Percentiles rank a stretch among this genome's conserved stretches.
These are phyloP conservation scores for Sinapis alba DNA, from an alignment of 441 rosid species.

Conservation along the genomic window DNA sequence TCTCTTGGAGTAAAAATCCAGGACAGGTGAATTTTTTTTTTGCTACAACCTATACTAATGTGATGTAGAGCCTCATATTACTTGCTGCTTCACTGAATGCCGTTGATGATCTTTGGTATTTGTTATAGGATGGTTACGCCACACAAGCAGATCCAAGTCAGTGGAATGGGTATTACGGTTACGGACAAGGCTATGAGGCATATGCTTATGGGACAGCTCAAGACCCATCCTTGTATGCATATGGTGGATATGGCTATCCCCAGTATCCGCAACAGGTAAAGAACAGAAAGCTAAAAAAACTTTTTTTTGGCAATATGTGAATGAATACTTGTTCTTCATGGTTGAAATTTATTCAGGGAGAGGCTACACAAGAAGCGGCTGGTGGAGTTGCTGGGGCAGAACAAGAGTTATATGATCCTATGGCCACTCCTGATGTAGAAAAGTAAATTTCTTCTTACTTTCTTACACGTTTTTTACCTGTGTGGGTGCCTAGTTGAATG, in stretches of 20 bases:
- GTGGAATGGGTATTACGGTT: conserved; percentile 91
- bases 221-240: conserved; percentile 85
- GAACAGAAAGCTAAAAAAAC: background rate
- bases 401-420: conserved; percentile 78
- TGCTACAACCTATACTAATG: background rate
- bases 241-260: conserved; percentile 85
- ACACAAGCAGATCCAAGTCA: conserved; percentile 83
- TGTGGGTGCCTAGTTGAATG: conserved; percentile 16
- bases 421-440: conserved; percentile 86
- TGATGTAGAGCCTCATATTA: conserved; percentile 1
- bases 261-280: conserved; percentile 87
- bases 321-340: conserved; percentile 5
- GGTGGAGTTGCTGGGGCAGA: conserved; percentile 62
- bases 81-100: conserved; percentile 16
- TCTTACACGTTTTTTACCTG: background rate
- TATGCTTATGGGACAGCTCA: conserved; percentile 78
- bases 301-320: background rate
- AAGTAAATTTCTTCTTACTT: conserved; percentile 47
- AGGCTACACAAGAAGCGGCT: conserved; percentile 59
- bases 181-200: conserved; percentile 81
- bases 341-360: conserved; percentile 55
- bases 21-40: conserved; percentile 58
- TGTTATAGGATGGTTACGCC: conserved; percentile 68
- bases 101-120: conserved; percentile 21
- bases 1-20: conserved; percentile 86